Conservation (phyloP, 345 rosid genomes). For the Firmiana major region DNA sequence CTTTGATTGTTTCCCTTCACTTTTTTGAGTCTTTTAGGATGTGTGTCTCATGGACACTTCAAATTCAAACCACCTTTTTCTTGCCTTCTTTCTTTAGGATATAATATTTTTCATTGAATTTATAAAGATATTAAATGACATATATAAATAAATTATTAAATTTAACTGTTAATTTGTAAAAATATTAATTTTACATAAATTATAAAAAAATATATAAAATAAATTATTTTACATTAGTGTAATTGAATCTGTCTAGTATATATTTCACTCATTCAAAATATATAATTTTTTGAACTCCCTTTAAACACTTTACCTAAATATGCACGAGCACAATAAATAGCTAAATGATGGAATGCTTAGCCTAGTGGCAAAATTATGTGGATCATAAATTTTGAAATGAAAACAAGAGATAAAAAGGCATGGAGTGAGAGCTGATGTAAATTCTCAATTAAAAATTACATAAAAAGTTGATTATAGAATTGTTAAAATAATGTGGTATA, state of each 20-base stretch:
- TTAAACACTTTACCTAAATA: neutral
- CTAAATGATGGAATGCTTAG: conserved; percentile 8
- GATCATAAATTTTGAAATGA: neutral
- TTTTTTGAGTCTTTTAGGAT: conserved; percentile 16
- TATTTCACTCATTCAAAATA: neutral
- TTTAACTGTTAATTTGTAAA: neutral
- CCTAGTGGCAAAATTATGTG: conserved; percentile 4
- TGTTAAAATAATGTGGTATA: neutral
- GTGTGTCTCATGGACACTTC: conserved; percentile 17
- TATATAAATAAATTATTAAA: too few species aligned
- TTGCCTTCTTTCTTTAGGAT: neutral
- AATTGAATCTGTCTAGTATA: too few species aligned
- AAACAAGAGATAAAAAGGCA: too few species aligned
- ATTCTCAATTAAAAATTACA: neutral
- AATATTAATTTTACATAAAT: too few species aligned
- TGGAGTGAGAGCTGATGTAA: neutral
- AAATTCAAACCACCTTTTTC: neutral
- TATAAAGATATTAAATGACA: too few species aligned
- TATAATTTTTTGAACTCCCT: neutral
- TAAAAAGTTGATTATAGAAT: neutral
- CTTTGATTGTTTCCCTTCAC: conserved; percentile 34
- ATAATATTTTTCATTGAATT: too few species aligned
- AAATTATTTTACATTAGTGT: too few species aligned
- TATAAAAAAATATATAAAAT: too few species aligned
- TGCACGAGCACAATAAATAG: conserved; percentile 12